A percentile compares a stretch with the other conserved stretches of the same genome.
Evolutionary conservation across 768 basidiomycete genomes (phyloP).

Genomic region (Auriscalpium microsporum): DNA sequence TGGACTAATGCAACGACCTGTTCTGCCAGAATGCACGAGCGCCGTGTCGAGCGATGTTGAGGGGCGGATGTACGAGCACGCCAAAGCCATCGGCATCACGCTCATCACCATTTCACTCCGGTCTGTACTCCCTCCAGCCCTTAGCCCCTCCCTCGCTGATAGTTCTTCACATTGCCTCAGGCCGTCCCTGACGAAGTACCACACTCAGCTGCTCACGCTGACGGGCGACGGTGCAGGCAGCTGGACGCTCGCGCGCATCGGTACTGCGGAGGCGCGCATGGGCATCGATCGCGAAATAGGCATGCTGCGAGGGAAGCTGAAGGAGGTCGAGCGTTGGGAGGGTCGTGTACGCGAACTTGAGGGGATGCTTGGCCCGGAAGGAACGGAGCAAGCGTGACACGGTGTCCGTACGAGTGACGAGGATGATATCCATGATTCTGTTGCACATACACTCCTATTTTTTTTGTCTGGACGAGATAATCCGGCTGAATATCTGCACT

Average conservation of each 20-base stretch:
- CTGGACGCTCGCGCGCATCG: constrained; percentile 67
- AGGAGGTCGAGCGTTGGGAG: constrained; percentile 72
- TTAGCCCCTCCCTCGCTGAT: neutral
- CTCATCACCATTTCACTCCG: constrained; percentile 88
- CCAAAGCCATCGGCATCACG: constrained; percentile 82
- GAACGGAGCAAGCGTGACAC: neutral
- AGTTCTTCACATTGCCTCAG: constrained; percentile 28
- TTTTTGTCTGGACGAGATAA: too few species aligned
- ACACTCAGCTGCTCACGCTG: constrained; percentile 77
- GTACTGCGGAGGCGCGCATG: constrained; percentile 66
- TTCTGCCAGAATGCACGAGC: constrained; percentile 73
- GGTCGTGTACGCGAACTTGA: constrained; percentile 56
- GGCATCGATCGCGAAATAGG: constrained; percentile 70
- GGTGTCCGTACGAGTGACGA: too few species aligned
- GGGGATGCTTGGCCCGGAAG: constrained; percentile 31
- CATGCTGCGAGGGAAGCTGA: constrained; percentile 53
- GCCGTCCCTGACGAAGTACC: constrained; percentile 82
- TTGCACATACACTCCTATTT: too few species aligned
- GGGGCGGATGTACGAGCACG: constrained; percentile 90
- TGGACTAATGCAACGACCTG: neutral
- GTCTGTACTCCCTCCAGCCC: constrained; percentile 28
- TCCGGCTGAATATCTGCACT: too few species aligned
- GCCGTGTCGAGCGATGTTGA: constrained; percentile 96
- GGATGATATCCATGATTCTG: too few species aligned
- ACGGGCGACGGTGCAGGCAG: constrained; percentile 59